A percentile compares a stretch with the other conserved stretches of the same genome.
phyloP scores from a whole-genome alignment of 305 asterid genomes.

The Fraxinus baroniana region DNA sequence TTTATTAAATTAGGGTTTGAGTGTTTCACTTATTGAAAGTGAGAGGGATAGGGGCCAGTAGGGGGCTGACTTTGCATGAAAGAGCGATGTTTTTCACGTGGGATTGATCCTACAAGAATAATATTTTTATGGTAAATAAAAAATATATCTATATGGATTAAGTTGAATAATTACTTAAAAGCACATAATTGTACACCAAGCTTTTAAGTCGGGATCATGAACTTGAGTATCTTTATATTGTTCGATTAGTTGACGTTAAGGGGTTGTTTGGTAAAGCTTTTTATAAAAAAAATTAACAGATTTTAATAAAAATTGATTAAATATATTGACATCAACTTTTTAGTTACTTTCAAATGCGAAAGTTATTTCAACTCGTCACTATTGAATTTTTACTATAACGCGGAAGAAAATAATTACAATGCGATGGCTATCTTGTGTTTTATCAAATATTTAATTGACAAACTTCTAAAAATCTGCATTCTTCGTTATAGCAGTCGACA shows the following conservation, averaged over 20 bases:
- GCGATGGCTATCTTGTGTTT: no score
- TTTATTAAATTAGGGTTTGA: constrained; percentile 29
- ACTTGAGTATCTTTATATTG: constrained; percentile 23
- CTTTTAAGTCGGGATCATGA: constrained; percentile 35
- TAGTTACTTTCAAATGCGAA: no score
- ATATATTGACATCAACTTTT: no score
- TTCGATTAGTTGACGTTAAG: background rate
- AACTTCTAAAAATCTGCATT: no score
- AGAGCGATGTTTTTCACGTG: constrained; percentile 50
- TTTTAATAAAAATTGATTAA: no score
- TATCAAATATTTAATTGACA: no score
- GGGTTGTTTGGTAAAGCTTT: no score
- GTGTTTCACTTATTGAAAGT: background rate
- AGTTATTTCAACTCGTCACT: no score
- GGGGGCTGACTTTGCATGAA: constrained; percentile 46
- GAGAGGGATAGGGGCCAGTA: constrained; percentile 9
- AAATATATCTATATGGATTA: constrained; percentile 40
- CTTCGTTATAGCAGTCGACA: no score
- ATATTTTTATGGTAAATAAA: constrained; percentile 22
- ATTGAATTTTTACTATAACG: no score
- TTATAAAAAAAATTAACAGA: no score
- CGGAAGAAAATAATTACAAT: no score
- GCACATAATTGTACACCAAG: background rate
- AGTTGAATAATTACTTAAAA: constrained; percentile 43
- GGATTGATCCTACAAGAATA: constrained; percentile 45